phyloP scores from a whole-genome alignment of 2,329 filamentous ascomycete species.

The Hymenoscyphus scutula region DNA sequence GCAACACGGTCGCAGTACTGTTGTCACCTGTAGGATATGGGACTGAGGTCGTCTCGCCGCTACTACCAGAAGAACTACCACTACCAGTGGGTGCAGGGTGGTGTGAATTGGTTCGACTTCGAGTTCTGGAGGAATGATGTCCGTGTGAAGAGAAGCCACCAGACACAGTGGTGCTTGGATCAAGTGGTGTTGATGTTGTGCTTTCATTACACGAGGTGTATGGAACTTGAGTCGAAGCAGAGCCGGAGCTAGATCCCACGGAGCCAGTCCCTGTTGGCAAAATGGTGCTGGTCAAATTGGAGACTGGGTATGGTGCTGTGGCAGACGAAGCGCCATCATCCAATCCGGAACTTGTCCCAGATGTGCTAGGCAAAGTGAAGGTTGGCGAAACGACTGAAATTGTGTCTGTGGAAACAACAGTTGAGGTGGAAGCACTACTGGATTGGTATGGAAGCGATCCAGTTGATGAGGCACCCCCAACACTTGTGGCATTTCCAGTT shows the following conservation, averaged over 20 bases:
- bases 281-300: slow-evolving; percentile 12
- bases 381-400: not conserved
- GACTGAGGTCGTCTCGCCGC: not conserved
- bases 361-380: not conserved
- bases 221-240: not conserved
- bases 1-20: slow-evolving; percentile 6
- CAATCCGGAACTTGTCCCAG: not conserved
- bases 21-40: slow-evolving; percentile 6
- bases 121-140: not conserved
- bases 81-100: not conserved
- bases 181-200: slow-evolving; percentile 4
- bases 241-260: not conserved
- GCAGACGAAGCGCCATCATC: slow-evolving; percentile 3
- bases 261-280: slow-evolving; percentile 14
- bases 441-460: not conserved
- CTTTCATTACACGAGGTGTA: not conserved
- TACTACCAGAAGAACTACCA: not conserved
- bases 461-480: not conserved
- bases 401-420: not conserved
- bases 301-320: slow-evolving; percentile 17
- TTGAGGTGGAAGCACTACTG: not conserved
- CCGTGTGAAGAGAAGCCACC: not conserved
- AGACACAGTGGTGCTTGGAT: slow-evolving; percentile 10
- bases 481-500: slow-evolving; percentile 14
- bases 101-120: not conserved